A percentile compares a stretch with the other conserved stretches of the same genome.
Conservation (phyloP, 257 asterid species). For the Nicotiana benthamiana region DNA sequence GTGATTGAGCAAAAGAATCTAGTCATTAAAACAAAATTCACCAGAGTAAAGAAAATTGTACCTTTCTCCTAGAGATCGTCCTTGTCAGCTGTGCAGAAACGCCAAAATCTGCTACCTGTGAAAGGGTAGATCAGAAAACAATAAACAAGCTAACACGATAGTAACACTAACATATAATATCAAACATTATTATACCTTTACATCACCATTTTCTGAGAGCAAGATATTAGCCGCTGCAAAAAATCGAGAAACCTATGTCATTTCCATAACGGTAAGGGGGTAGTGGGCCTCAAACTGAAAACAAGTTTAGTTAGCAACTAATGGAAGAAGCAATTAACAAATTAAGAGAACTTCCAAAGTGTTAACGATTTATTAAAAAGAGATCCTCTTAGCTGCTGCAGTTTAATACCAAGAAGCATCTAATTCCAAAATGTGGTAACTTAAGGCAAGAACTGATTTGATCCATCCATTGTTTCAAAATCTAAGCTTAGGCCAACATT, state of each 20-base stretch:
- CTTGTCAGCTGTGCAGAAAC: constrained; percentile 98
- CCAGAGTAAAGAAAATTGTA: constrained; percentile 9
- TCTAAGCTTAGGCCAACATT: not conserved
- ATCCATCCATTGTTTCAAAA: not conserved
- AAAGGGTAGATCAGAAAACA: not conserved
- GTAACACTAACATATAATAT: constrained; percentile 1
- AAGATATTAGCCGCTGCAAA: constrained; percentile 96
- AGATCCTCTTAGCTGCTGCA: not conserved
- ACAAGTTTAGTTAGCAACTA: not conserved
- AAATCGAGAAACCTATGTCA: not conserved
- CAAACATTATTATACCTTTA: constrained; percentile 53
- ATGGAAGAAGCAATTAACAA: not conserved
- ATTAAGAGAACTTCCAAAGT: not conserved
- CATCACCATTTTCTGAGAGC: constrained; percentile 95
- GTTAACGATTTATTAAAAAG: not conserved
- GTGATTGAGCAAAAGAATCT: not conserved
- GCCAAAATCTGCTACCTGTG: constrained; percentile 99
- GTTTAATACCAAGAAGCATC: constrained; percentile 5
- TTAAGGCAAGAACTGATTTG: not conserved
- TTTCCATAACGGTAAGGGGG: not conserved
- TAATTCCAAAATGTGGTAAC: not conserved
- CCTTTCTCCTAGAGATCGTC: constrained; percentile 98
- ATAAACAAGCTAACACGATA: not conserved
- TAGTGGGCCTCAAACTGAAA: not conserved
- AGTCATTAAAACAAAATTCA: not conserved